phyloP scores from a whole-genome alignment of 2,329 filamentous ascomycete species.

The Cladosporium sp. region DNA sequence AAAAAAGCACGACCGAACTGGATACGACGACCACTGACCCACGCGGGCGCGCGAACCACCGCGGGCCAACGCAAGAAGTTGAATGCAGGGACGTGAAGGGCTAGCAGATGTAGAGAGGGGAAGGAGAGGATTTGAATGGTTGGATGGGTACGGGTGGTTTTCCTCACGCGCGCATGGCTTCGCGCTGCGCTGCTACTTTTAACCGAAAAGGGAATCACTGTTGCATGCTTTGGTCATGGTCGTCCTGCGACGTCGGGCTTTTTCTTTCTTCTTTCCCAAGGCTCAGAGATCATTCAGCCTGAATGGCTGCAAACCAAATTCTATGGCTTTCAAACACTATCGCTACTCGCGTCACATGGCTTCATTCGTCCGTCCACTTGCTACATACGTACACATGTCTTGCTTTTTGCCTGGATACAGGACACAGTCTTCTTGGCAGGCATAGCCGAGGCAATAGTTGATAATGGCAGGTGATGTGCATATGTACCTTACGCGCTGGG shows the following conservation, averaged over 20 bases:
- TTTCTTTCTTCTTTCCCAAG: slow-evolving; percentile 5
- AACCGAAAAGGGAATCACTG: neutral
- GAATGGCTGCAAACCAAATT: neutral
- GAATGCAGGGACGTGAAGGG: slow-evolving; percentile 10
- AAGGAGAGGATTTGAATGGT: slow-evolving; percentile 6
- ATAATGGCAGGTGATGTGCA: neutral
- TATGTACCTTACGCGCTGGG: neutral
- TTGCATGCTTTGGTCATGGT: slow-evolving; percentile 6
- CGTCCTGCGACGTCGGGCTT: slow-evolving; percentile 4
- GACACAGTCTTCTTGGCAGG: neutral
- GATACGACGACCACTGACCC: slow-evolving; percentile 13
- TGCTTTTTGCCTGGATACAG: too few relatives aligned
- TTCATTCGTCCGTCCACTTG: too few relatives aligned
- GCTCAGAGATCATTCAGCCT: neutral
- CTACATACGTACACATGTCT: too few relatives aligned
- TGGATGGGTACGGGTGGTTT: slow-evolving; percentile 1
- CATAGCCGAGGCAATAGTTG: neutral
- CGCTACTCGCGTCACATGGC: too few relatives aligned
- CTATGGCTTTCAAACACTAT: too few relatives aligned
- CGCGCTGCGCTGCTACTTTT: neutral
- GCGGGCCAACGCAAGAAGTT: slow-evolving; percentile 5
- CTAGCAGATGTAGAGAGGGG: slow-evolving; percentile 3
- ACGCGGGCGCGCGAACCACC: neutral
- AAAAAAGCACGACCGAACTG: slow-evolving; percentile 24
- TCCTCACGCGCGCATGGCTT: neutral